These are phyloP conservation scores for Leucaena leucocephala DNA, from an alignment of 306 rosid species.

Conservation along the genomic window DNA sequence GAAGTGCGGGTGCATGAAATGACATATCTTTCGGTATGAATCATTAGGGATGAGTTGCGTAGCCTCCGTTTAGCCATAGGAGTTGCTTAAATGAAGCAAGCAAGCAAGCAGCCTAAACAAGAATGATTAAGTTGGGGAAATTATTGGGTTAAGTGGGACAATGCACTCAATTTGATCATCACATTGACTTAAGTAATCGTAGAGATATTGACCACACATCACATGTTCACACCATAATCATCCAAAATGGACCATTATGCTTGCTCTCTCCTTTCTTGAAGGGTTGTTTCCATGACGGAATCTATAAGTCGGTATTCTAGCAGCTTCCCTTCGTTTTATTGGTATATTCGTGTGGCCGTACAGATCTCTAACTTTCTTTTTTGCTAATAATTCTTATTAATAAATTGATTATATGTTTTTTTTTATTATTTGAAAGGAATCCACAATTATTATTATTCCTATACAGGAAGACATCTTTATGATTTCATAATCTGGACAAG, in stretches of 20 bases:
- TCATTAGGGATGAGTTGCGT: neutral
- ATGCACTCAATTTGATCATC: slow-evolving; percentile 15
- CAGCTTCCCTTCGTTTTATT: neutral
- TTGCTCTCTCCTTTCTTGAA: slow-evolving; percentile 10
- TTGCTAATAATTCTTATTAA: too few relatives aligned
- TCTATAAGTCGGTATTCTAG: neutral
- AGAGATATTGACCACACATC: slow-evolving; percentile 8
- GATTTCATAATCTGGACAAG: too few relatives aligned
- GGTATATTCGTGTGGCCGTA: slow-evolving; percentile 37
- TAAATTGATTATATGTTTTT: too few relatives aligned
- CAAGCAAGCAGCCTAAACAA: slow-evolving; percentile 16
- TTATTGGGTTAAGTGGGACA: slow-evolving; percentile 32
- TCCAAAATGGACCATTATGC: slow-evolving; percentile 18
- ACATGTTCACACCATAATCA: slow-evolving; percentile 24
- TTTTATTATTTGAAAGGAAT: too few relatives aligned
- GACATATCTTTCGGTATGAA: slow-evolving; percentile 12
- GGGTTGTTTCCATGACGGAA: slow-evolving; percentile 32
- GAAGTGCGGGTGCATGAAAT: slow-evolving; percentile 1
- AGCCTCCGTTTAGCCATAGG: neutral
- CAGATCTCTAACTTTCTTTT: slow-evolving; percentile 22
- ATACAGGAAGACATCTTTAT: too few relatives aligned
- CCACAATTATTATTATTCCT: too few relatives aligned
- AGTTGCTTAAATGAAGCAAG: slow-evolving; percentile 32
- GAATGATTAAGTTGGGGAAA: slow-evolving; percentile 38
- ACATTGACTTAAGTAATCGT: slow-evolving; percentile 2